Evolutionary conservation across 257 asterid species (phyloP).

Genomic region (Nicotiana sylvestris): DNA sequence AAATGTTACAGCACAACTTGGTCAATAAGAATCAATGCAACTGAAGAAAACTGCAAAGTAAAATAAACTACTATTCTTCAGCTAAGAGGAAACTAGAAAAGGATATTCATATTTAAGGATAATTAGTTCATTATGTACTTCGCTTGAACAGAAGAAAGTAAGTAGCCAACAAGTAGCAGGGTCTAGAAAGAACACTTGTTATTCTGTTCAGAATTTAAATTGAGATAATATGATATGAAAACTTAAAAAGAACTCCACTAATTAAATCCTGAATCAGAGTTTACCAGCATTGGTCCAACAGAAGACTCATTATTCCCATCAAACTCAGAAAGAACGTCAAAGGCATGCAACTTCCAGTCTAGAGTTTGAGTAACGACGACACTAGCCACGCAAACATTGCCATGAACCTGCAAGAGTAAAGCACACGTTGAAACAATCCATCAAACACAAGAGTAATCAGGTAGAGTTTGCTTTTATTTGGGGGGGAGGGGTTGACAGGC

Average conservation of each 20-base stretch:
- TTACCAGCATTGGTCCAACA: constrained; percentile 87
- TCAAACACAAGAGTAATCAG: not conserved
- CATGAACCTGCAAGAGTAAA: constrained; percentile 73
- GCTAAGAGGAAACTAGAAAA: not conserved
- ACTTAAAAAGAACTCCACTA: constrained; percentile 1
- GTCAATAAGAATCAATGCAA: not conserved
- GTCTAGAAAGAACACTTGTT: constrained; percentile 1
- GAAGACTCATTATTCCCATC: constrained; percentile 84
- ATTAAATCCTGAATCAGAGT: constrained; percentile 17
- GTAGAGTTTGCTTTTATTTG: too few relatives aligned
- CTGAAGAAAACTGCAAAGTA: not conserved
- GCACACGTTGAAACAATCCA: not conserved
- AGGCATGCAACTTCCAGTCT: constrained; percentile 97
- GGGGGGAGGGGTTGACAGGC: not conserved
- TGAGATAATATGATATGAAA: not conserved
- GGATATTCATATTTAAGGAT: not conserved
- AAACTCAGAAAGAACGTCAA: constrained; percentile 91
- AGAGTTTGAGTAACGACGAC: constrained; percentile 92
- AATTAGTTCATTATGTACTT: not conserved
- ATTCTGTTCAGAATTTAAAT: not conserved
- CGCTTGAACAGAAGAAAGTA: not conserved
- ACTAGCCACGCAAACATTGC: constrained; percentile 93
- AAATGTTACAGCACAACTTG: not conserved
- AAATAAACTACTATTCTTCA: not conserved
- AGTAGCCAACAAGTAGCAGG: not conserved